Percentiles rank a stretch among this genome's conserved stretches.
These are phyloP conservation scores for Atkinsonella hypoxylon DNA, from an alignment of 2,329 filamentous ascomycete genomes.

Conservation along the genomic window DNA sequence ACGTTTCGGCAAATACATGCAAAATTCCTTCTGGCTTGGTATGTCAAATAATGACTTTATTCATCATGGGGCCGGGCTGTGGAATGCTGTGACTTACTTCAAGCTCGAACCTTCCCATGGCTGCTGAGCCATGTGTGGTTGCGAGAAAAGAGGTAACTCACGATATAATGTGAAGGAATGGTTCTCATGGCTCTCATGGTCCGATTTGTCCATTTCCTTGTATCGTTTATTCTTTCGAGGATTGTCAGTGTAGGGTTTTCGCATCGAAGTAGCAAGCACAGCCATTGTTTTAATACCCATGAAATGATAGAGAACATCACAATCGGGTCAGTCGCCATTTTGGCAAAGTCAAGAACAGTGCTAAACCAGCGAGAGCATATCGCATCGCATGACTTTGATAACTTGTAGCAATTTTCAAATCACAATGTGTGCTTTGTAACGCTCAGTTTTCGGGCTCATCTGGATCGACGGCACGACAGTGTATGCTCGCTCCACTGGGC, in stretches of 20 bases:
- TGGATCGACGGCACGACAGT: too few species aligned
- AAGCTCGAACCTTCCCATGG: constrained; percentile 7
- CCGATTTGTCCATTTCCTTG: neutral
- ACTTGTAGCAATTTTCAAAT: too few species aligned
- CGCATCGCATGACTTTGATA: too few species aligned
- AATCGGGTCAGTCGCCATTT: neutral
- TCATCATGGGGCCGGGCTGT: constrained; percentile 14
- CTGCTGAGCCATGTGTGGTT: neutral
- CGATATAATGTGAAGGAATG: neutral
- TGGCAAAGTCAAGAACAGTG: too few species aligned
- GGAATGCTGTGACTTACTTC: constrained; percentile 16
- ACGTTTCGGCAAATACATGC: neutral
- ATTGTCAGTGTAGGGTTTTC: neutral
- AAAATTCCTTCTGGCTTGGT: neutral
- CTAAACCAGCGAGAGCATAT: too few species aligned
- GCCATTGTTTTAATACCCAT: neutral
- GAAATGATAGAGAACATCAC: neutral
- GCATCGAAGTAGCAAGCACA: constrained; percentile 1
- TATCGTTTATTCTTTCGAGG: neutral
- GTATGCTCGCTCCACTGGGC: too few species aligned
- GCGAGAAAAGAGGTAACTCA: neutral
- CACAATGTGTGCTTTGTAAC: too few species aligned
- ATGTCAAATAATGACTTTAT: neutral
- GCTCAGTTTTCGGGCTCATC: too few species aligned
- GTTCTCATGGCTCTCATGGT: neutral